Base-by-base conservation (phyloP, 257 asterid genomes). In the Buddleja alternifolia region DNA sequence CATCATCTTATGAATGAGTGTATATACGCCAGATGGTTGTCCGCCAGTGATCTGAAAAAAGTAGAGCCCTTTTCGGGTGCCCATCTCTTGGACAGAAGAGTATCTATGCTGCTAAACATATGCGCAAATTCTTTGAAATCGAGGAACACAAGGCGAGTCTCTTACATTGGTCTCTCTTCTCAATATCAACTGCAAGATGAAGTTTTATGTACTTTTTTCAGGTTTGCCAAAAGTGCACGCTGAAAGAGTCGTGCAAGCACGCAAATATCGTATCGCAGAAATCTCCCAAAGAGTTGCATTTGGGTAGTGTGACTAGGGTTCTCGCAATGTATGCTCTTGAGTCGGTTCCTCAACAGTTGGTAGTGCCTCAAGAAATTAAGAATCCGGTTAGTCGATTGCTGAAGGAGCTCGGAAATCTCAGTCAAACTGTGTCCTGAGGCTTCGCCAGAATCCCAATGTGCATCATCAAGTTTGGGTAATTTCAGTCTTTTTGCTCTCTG, bases 61-160 rank as follows among this genome's bases (percentile, higher is more conserved):
- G 80, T 93, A 62, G n/a, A n/a, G 96, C 95, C 36, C 77, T 72
- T 63, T 86, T 90, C 42, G 98, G 98, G 23, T 93, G 98, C 69
- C 97, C 97, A 60, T 84, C 90, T 21, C 73, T 82, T 21, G 88
- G 81, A 4, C 52, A 41, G 67, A 83, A 42, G 73, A 61, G 72
- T 3, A 80, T 83, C 12, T 44, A 34, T 42, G 78, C 88, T 55
- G 92, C 97, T 46, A 93, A 93, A 74, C 66, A 73, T 63, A 67
- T 93, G 86, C 96, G 96, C 37, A 36, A 59, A 45, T 89, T 84
- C 84, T 88, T 90, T 66, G 71, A 67, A 73, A 84, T 85, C 53
- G 87, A 87, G 57, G 98, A 92, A 69, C 78, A 73, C 23, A 72
- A 75, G 70, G 98, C 82, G 55, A 85, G 90, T 78, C 42, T 25